Percentiles rank a stretch among this genome's conserved stretches.
Conservation (phyloP, 2,329 filamentous ascomycete genomes). For the Aureobasidium sp. region DNA sequence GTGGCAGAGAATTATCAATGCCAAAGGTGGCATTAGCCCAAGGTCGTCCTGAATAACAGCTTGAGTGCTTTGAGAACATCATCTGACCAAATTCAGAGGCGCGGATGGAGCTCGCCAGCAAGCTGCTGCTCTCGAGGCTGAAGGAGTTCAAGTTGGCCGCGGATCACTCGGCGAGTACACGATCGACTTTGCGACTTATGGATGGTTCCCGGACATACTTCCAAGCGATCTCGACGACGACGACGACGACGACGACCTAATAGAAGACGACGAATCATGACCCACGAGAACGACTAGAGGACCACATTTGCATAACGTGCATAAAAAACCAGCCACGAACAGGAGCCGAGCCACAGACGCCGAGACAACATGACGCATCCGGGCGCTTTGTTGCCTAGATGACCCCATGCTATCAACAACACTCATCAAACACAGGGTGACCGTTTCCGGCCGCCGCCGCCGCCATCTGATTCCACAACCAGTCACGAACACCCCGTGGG, state of each 20-base stretch:
- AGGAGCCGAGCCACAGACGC: conserved; percentile 5
- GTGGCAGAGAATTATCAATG: conserved; percentile 90
- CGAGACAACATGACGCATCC: conserved; percentile 8
- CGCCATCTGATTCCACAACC: conserved; percentile 3
- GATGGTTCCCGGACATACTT: conserved; percentile 41
- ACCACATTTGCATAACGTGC: not conserved
- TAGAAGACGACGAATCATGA: conserved; percentile 1
- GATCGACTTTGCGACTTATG: conserved; percentile 40
- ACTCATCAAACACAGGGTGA: conserved; percentile 8
- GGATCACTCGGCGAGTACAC: conserved; percentile 42
- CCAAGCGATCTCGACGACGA: conserved; percentile 25
- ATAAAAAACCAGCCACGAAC: not conserved
- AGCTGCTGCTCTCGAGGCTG: conserved; percentile 39
- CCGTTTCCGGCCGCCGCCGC: conserved; percentile 13
- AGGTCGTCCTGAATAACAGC: conserved; percentile 48
- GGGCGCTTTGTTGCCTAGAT: conserved; percentile 12
- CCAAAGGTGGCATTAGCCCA: conserved; percentile 78
- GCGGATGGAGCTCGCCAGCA: conserved; percentile 41
- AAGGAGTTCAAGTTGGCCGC: conserved; percentile 42
- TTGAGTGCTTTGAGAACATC: not conserved
- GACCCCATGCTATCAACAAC: conserved; percentile 9
- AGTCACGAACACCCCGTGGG: conserved; percentile 13
- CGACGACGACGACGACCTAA: not conserved
- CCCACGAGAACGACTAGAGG: not conserved
- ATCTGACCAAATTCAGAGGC: conserved; percentile 24